A percentile compares a stretch with the other conserved stretches of the same genome.
These are phyloP conservation scores for Cladorrhinum samala DNA, from an alignment of 495 filamentous ascomycete genomes.

Conservation along the genomic window DNA sequence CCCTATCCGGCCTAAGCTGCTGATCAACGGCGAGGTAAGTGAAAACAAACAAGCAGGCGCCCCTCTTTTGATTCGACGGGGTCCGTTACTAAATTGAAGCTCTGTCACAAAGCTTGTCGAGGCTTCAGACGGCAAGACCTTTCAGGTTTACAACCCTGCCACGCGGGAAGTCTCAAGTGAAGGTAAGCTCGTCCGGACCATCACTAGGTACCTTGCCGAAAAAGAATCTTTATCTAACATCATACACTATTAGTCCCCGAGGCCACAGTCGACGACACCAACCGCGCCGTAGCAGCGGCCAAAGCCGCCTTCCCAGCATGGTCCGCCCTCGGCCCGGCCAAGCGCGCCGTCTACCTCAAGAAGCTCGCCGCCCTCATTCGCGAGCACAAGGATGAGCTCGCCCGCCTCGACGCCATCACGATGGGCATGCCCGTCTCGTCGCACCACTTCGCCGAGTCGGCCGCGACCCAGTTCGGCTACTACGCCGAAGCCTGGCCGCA, in stretches of 20 bases:
- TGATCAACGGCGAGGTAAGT: not conserved
- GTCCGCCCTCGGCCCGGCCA: constrained; percentile 40
- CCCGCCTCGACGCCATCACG: constrained; percentile 46
- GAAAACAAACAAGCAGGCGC: not conserved
- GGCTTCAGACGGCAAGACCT: constrained; percentile 30
- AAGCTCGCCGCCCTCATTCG: constrained; percentile 48
- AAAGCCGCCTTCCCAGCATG: constrained; percentile 54
- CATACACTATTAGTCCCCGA: constrained; percentile 20
- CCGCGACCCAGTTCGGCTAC: constrained; percentile 25
- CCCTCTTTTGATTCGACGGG: too few relatives aligned
- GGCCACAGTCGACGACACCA: constrained; percentile 41
- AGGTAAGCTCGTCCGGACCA: too few relatives aligned
- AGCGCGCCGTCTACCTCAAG: constrained; percentile 42
- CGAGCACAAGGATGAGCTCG: constrained; percentile 43
- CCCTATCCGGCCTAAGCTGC: not conserved
- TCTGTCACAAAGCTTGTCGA: constrained; percentile 27
- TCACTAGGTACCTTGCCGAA: not conserved
- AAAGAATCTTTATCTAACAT: not conserved
- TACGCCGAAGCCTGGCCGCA: constrained; percentile 31
- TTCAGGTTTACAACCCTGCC: constrained; percentile 29
- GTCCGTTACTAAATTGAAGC: not conserved
- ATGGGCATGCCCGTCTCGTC: constrained; percentile 41
- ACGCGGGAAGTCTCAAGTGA: constrained; percentile 11
- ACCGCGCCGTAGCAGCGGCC: constrained; percentile 54
- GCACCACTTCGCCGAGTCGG: constrained; percentile 29